Evolutionary conservation across 805 yeast species (phyloP).

Genomic region (Monosporozyma yasuniensis): DNA sequence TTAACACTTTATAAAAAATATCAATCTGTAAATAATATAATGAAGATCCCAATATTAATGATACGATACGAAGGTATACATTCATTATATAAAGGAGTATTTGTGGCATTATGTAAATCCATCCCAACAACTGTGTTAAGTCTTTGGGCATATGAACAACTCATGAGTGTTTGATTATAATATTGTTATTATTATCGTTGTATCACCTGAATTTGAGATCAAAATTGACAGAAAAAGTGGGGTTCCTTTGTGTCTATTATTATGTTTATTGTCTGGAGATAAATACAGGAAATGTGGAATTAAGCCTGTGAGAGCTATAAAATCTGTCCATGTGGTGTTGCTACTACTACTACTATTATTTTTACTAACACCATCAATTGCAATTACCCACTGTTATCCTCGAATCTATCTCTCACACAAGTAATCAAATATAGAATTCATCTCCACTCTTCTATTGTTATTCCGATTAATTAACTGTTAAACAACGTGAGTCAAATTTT

Average conservation of each 20-base stretch:
- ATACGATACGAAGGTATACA: conserved; percentile 29
- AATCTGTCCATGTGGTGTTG: too few species aligned
- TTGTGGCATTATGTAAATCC: conserved; percentile 61
- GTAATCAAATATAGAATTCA: too few species aligned
- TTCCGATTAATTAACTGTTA: not conserved
- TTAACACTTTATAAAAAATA: not conserved
- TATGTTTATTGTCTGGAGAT: not conserved
- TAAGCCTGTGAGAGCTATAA: too few species aligned
- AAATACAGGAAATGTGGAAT: too few species aligned
- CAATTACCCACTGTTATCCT: too few species aligned
- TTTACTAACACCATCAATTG: too few species aligned
- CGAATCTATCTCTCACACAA: too few species aligned
- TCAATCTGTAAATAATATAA: not conserved
- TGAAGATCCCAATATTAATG: not conserved
- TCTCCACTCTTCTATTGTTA: not conserved
- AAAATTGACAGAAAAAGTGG: not conserved
- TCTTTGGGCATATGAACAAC: conserved; percentile 51
- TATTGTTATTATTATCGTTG: too few species aligned
- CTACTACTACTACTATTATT: too few species aligned
- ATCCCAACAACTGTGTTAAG: conserved; percentile 72
- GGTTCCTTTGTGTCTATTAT: not conserved
- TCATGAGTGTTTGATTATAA: conserved; percentile 6
- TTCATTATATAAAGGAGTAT: conserved; percentile 69
- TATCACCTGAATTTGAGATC: not conserved
- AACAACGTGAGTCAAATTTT: not conserved